phyloP scores from a whole-genome alignment of 371 early-diverging fungal genomes.

The Zychaea mexicana region DNA sequence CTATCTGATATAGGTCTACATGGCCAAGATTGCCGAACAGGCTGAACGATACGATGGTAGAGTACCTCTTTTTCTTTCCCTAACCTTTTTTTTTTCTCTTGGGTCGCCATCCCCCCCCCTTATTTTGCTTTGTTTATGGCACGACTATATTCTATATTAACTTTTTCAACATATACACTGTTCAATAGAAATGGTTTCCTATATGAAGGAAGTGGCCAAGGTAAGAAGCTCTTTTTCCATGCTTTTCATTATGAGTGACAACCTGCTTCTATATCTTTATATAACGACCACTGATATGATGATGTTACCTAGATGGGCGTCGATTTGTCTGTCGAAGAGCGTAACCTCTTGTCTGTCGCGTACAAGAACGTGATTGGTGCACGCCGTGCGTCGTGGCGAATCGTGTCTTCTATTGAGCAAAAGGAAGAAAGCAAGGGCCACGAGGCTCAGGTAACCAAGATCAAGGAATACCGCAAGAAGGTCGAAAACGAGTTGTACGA shows the following conservation, averaged over 20 bases:
- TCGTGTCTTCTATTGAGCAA: conserved; percentile 97
- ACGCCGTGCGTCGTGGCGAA: conserved; percentile 99
- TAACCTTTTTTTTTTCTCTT: background rate
- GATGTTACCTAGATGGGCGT: conserved; percentile 38
- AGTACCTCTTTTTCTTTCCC: conserved; percentile 14
- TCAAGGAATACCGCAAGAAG: conserved; percentile 88
- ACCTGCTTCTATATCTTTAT: background rate
- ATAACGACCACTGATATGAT: background rate
- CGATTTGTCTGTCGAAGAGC: conserved; percentile 95
- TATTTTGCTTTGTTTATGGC: too few relatives aligned
- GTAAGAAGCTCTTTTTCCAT: conserved; percentile 24
- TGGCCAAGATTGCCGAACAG: conserved; percentile 98
- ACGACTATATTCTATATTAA: too few relatives aligned
- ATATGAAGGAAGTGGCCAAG: conserved; percentile 87
- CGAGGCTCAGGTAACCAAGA: conserved; percentile 80
- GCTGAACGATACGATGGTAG: conserved; percentile 99
- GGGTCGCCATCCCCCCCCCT: background rate
- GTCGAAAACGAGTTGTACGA: conserved; percentile 95
- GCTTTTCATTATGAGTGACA: too few relatives aligned
- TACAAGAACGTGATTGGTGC: conserved; percentile 99
- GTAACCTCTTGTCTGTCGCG: conserved; percentile 98
- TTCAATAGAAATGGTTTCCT: conserved; percentile 88
- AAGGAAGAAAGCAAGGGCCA: conserved; percentile 96
- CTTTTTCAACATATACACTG: background rate
- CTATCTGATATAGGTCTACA: conserved; percentile 50